Evolutionary conservation across 768 basidiomycete genomes (phyloP), one percentile per base, ranked within the genome.

Genomic region (Neoboletus subvelutipes): DNA sequence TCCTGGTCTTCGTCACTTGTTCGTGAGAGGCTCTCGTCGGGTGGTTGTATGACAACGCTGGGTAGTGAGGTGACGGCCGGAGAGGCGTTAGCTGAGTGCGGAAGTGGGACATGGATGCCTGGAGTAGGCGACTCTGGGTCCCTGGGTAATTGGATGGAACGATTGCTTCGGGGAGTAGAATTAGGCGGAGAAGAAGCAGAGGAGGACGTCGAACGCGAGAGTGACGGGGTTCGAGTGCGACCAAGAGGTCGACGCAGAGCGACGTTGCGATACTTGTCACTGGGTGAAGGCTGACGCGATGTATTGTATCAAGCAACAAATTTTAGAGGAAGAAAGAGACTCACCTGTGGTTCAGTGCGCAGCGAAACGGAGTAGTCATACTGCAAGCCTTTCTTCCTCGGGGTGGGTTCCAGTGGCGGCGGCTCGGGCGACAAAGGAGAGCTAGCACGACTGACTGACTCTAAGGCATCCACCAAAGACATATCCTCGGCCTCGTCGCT

Each of bases 261-360:
- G 28, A 88, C 81, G 64, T 88, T 84, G 11, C 83, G 83, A 67
- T 79, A 84, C 58, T 81, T 86, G 58, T 85, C 79, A 41, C 79
- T 76, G 13, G 86, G 83, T 13, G 87, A 87, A 13, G 77, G 72
- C 87, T 89, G n/a, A 24, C n/a, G 3, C 2, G n/a, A 42, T 46
- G n/a, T 29, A 17, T 56, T 20, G 12, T 33, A 45, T 57, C 31
- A 26, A 36, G 36, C 20, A n/a, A 59, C n/a, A 50, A 49, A 20
- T 41, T 5, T 12, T 4, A 28, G 18, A 37, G 43, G 50, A 31
- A 37, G 45, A 31, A 45, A 45, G 42, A 43, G 31, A 69, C 77
- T 43, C 60, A 83, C 87, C 75, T 83, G 81, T 43, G 81, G 75
- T 59, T 88, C 86, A 5, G 86, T 79, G 48, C 78, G 81, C 31